These are phyloP conservation scores for Cordyceps tenuipes DNA, from an alignment of 2,329 filamentous ascomycete genomes.

Conservation along the genomic window DNA sequence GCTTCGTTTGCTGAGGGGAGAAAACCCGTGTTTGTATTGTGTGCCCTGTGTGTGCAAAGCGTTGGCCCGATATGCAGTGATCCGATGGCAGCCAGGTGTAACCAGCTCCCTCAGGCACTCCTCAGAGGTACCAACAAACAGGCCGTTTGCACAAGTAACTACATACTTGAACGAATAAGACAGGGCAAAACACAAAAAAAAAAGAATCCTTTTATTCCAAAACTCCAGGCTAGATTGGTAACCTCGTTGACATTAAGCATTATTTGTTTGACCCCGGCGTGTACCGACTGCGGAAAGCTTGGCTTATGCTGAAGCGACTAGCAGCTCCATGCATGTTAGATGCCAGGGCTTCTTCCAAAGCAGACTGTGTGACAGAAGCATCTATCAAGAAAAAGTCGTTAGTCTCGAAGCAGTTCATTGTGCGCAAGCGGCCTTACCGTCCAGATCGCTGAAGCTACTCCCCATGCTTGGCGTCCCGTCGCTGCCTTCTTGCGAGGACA, in stretches of 20 bases:
- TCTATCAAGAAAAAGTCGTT: constrained; percentile 37
- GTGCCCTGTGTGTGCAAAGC: neutral
- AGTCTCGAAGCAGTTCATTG: constrained; percentile 12
- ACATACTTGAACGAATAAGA: neutral
- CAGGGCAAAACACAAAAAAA: constrained; percentile 1
- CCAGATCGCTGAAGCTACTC: constrained; percentile 79
- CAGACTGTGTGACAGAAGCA: constrained; percentile 71
- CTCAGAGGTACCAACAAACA: neutral
- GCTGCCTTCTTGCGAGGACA: constrained; percentile 52
- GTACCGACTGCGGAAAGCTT: constrained; percentile 57
- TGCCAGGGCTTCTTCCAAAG: constrained; percentile 68
- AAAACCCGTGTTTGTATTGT: constrained; percentile 13
- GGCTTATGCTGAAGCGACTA: constrained; percentile 58
- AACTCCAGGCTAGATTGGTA: constrained; percentile 4
- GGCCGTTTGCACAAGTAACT: neutral
- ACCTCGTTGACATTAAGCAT: constrained; percentile 1
- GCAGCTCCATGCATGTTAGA: constrained; percentile 36
- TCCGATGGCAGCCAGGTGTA: constrained; percentile 1
- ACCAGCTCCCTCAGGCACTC: neutral
- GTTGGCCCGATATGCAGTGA: neutral
- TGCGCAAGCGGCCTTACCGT: constrained; percentile 42
- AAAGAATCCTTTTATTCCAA: neutral
- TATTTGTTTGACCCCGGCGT: constrained; percentile 29
- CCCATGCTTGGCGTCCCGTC: constrained; percentile 74
- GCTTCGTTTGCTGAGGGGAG: constrained; percentile 13